Conservation (phyloP, 1,284 basidiomycete species). For the Cryptococcus sp. region DNA sequence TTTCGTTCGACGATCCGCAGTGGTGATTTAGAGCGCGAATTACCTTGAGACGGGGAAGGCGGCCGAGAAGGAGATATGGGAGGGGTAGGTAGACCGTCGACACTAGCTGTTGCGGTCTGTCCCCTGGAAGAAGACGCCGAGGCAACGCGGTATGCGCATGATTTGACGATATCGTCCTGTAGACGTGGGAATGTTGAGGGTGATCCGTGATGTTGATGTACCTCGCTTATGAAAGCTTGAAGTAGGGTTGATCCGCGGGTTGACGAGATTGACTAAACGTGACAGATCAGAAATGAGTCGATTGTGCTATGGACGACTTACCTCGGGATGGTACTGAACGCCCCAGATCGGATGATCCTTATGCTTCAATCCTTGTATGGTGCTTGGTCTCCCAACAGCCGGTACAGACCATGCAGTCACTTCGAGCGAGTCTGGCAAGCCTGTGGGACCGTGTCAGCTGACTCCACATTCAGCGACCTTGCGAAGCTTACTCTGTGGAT, state of each 20-base stretch:
- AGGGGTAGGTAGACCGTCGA: conserved; percentile 21
- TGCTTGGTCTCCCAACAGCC: conserved; percentile 32
- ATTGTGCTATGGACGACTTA: conserved; percentile 15
- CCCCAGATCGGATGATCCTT: conserved; percentile 76
- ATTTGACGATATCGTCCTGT: conserved; percentile 27
- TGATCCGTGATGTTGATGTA: conserved; percentile 30
- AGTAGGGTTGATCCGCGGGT: conserved; percentile 49
- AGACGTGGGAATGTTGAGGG: conserved; percentile 42
- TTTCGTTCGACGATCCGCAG: conserved; percentile 25
- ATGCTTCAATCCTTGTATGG: conserved; percentile 59
- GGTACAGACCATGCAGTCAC: conserved; percentile 55
- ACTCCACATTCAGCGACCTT: neutral
- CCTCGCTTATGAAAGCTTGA: conserved; percentile 47
- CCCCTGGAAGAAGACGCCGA: neutral
- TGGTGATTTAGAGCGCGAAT: neutral
- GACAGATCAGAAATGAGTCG: neutral
- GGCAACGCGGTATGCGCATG: conserved; percentile 46
- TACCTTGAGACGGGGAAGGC: conserved; percentile 7
- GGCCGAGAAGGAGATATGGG: conserved; percentile 21
- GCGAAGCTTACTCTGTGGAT: conserved; percentile 39
- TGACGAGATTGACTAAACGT: conserved; percentile 54
- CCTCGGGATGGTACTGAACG: conserved; percentile 94
- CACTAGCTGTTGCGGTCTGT: neutral
- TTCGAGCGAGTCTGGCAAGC: conserved; percentile 54
- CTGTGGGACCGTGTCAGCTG: conserved; percentile 18